phyloP scores from a whole-genome alignment of 768 basidiomycete genomes.

The Galerina marginata region DNA sequence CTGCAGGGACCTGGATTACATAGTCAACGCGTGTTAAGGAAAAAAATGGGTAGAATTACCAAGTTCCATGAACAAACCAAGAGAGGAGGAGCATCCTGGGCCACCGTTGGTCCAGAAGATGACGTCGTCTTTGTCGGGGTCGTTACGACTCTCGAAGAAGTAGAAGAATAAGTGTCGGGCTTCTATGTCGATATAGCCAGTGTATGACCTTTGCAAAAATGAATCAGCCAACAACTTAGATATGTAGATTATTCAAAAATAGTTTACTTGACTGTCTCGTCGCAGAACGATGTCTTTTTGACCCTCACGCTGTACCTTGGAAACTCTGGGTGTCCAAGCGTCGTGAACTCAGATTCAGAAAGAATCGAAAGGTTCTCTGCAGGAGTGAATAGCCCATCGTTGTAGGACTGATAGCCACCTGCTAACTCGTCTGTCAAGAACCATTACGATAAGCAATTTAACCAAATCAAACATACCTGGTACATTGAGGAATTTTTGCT shows the following conservation, averaged over 20 bases:
- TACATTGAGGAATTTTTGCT: neutral
- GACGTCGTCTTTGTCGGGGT: constrained; percentile 65
- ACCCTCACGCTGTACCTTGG: constrained; percentile 59
- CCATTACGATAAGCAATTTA: neutral
- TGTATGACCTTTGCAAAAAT: constrained; percentile 50
- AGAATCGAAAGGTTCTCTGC: constrained; percentile 38
- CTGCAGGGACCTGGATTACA: constrained; percentile 68
- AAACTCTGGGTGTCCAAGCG: constrained; percentile 52
- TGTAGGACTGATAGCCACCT: constrained; percentile 17
- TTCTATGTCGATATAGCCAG: constrained; percentile 71
- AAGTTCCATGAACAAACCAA: constrained; percentile 76
- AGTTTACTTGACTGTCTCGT: constrained; percentile 57
- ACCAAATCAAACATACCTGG: neutral
- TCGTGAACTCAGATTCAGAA: constrained; percentile 40
- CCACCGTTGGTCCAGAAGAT: constrained; percentile 64
- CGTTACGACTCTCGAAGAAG: constrained; percentile 74
- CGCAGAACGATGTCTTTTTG: constrained; percentile 65
- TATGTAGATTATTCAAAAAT: neutral
- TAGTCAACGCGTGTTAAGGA: neutral
- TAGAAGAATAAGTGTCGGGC: constrained; percentile 74
- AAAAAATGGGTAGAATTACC: constrained; percentile 49
- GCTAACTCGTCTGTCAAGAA: neutral
- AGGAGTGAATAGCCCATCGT: constrained; percentile 40
- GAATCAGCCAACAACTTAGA: too few relatives aligned
- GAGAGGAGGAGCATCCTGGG: constrained; percentile 45